These are phyloP conservation scores for Annulohypoxylon stygium DNA, from an alignment of 495 filamentous ascomycete species.

Conservation along the genomic window DNA sequence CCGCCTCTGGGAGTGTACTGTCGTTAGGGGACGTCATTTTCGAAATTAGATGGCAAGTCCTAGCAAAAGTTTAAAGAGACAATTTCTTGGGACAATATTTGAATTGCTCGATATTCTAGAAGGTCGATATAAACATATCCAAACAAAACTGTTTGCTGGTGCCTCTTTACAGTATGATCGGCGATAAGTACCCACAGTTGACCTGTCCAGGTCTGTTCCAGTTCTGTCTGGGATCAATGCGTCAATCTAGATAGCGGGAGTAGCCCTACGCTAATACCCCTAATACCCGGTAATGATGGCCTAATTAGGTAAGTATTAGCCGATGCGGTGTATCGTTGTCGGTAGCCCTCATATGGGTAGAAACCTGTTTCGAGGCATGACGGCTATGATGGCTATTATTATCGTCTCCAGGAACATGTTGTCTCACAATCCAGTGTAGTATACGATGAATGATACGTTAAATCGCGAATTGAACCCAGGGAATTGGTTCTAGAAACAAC, in stretches of 20 bases:
- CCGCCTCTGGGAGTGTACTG: slow-evolving; percentile 46
- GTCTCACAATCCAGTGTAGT: not conserved
- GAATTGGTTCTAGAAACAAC: not conserved
- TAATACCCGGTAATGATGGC: slow-evolving; percentile 3
- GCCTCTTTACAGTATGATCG: no score
- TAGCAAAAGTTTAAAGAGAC: not conserved
- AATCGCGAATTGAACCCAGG: slow-evolving; percentile 4
- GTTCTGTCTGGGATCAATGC: not conserved
- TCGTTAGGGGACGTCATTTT: slow-evolving; percentile 43
- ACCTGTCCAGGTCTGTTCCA: no score
- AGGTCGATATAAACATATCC: not conserved
- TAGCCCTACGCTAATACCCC: slow-evolving; percentile 4
- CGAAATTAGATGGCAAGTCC: not conserved
- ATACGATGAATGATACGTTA: not conserved
- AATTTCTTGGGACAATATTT: not conserved
- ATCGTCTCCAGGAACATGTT: not conserved
- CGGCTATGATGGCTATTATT: not conserved
- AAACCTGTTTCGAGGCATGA: not conserved
- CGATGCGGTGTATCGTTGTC: slow-evolving; percentile 1
- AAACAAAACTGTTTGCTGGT: no score
- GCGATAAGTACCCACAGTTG: no score
- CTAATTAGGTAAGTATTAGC: slow-evolving; percentile 16
- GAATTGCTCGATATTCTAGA: not conserved
- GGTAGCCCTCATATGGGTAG: no score
- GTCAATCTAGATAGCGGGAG: slow-evolving; percentile 27